A percentile compares a stretch with the other conserved stretches of the same genome.
These are phyloP conservation scores for Saccharum officinarum DNA, from an alignment of 176 grass and related monocot genomes.

Conservation along the genomic window DNA sequence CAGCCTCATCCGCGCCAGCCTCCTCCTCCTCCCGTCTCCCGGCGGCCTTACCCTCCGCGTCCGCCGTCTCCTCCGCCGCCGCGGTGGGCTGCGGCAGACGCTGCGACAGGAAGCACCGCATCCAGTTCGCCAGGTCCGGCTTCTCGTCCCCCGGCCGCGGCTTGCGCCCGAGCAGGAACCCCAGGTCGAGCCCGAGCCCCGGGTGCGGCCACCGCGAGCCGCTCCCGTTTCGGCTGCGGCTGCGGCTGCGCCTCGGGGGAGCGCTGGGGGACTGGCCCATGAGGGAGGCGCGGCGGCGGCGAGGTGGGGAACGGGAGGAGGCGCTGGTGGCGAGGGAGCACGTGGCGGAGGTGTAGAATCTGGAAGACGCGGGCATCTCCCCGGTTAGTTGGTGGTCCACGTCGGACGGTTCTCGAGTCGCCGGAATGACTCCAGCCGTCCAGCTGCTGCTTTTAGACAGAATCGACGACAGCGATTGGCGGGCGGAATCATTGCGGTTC, in stretches of 20 bases:
- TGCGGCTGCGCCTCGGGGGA: neutral
- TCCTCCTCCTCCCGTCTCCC: constrained; percentile 47
- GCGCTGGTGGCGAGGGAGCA: constrained; percentile 7
- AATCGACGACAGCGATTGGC: constrained; percentile 11
- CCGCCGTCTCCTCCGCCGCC: neutral
- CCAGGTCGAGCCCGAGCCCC: constrained; percentile 34
- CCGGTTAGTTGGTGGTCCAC: constrained; percentile 14
- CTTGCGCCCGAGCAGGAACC: constrained; percentile 28
- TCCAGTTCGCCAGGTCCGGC: constrained; percentile 30
- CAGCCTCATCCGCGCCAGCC: constrained; percentile 31
- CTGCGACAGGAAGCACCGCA: constrained; percentile 29
- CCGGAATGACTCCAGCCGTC: neutral
- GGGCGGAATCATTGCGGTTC: neutral
- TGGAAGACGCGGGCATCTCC: constrained; percentile 40
- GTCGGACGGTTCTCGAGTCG: constrained; percentile 26
- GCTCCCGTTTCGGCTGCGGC: neutral
- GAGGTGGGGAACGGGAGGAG: neutral
- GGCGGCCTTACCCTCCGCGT: constrained; percentile 43
- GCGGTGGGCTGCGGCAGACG: neutral
- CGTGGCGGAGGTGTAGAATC: constrained; percentile 34
- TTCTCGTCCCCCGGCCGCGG: neutral
- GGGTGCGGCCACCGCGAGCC: neutral
- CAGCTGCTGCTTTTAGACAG: neutral
- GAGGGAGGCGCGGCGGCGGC: neutral
- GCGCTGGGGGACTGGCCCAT: constrained; percentile 31